phyloP scores from a whole-genome alignment of 73 alveolate genomes.

The Uronychia binucleata region DNA sequence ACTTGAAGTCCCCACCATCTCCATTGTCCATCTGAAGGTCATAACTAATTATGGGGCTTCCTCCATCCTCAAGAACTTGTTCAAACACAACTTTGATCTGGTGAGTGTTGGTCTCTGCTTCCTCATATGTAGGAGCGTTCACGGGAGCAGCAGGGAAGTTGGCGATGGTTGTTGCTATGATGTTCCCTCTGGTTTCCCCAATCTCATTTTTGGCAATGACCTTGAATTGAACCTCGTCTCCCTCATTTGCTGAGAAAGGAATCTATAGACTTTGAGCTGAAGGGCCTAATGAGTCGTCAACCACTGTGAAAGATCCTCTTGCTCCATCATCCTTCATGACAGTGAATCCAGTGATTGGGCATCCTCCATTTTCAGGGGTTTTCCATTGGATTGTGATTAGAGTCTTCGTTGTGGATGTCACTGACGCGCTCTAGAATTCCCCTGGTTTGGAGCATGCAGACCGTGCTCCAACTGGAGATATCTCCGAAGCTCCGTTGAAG shows the following conservation, averaged over 20 bases:
- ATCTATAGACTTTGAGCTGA: neutral
- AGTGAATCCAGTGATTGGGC: slow-evolving; percentile 57
- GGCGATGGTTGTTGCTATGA: slow-evolving; percentile 63
- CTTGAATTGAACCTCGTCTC: slow-evolving; percentile 34
- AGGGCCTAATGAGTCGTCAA: neutral
- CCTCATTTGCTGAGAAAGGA: neutral
- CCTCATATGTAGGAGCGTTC: slow-evolving; percentile 28
- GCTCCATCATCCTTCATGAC: slow-evolving; percentile 61
- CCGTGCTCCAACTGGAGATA: neutral
- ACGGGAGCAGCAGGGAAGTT: slow-evolving; percentile 56
- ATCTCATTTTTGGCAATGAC: slow-evolving; percentile 33
- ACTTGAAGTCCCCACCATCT: slow-evolving; percentile 32
- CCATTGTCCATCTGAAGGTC: slow-evolving; percentile 63
- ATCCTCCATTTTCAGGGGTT: slow-evolving; percentile 79
- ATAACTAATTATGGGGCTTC: slow-evolving; percentile 36
- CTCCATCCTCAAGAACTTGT: slow-evolving; percentile 17
- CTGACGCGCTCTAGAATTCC: slow-evolving; percentile 16
- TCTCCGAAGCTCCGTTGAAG: slow-evolving; percentile 41
- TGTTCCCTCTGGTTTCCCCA: slow-evolving; percentile 9
- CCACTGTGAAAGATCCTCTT: neutral
- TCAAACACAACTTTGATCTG: slow-evolving; percentile 27
- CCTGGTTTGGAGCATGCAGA: slow-evolving; percentile 28
- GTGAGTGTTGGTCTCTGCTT: slow-evolving; percentile 8
- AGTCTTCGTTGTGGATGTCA: slow-evolving; percentile 16
- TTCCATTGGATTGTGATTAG: slow-evolving; percentile 60